Percentiles rank a stretch among this genome's conserved stretches.
Evolutionary conservation across 2,329 filamentous ascomycete species (phyloP).

Genomic region (Exutisphaerella laricina): DNA sequence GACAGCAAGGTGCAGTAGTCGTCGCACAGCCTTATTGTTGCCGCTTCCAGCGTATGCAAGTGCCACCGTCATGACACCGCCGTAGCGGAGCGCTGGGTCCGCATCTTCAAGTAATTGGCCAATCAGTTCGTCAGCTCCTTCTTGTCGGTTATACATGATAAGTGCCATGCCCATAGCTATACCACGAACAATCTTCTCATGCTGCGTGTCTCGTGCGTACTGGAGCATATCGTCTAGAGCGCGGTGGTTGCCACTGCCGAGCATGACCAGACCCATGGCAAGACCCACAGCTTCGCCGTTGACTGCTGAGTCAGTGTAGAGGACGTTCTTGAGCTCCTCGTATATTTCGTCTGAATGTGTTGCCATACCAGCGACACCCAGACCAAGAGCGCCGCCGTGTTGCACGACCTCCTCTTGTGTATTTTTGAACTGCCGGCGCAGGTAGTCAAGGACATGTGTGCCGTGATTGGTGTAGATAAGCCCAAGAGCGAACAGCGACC

Average conservation of each 20-base stretch:
- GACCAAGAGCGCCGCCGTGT: constrained; percentile 88
- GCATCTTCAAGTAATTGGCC: constrained; percentile 89
- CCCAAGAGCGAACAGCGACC: constrained; percentile 90
- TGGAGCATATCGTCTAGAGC: constrained; percentile 95
- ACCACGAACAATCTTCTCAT: constrained; percentile 97
- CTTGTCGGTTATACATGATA: constrained; percentile 96
- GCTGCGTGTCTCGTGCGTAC: constrained; percentile 94
- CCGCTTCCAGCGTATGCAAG: constrained; percentile 95
- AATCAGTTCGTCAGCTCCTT: constrained; percentile 89
- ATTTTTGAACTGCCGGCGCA: constrained; percentile 67
- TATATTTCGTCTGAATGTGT: constrained; percentile 88
- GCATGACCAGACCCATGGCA: constrained; percentile 95
- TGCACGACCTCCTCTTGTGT: constrained; percentile 90
- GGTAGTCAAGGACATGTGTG: constrained; percentile 76
- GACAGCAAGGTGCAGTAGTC: constrained; percentile 89
- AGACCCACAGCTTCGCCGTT: constrained; percentile 96
- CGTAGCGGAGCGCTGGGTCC: constrained; percentile 88
- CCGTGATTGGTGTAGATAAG: constrained; percentile 97
- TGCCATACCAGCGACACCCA: constrained; percentile 97
- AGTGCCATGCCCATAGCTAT: constrained; percentile 94
- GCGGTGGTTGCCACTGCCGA: constrained; percentile 92
- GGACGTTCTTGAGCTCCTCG: constrained; percentile 78
- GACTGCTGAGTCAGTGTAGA: constrained; percentile 90
- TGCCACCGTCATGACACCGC: constrained; percentile 97
- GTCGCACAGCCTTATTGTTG: constrained; percentile 97